A percentile compares a stretch with the other conserved stretches of the same genome.
Conservation (phyloP, 768 basidiomycete genomes). For the Vararia minispora region DNA sequence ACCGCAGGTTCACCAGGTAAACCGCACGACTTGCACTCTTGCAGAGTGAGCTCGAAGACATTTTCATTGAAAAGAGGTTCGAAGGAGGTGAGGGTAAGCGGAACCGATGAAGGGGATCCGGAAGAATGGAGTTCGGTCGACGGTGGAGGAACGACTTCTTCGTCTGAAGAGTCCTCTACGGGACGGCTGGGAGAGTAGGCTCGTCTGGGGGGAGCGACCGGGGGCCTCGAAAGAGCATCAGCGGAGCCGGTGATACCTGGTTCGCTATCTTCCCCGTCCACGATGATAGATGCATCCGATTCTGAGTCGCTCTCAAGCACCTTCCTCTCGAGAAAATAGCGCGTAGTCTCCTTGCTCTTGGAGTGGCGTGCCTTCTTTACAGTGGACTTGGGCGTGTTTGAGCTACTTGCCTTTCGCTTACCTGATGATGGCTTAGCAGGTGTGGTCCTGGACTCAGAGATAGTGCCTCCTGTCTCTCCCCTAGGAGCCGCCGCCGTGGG, state of each 20-base stretch:
- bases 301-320: slow-evolving; percentile 14
- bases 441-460: no score
- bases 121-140: background rate
- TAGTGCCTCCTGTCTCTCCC: no score
- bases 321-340: slow-evolving; percentile 23
- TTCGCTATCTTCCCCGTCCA: slow-evolving; percentile 17
- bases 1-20: slow-evolving; percentile 20
- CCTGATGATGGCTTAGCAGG: slow-evolving; percentile 14
- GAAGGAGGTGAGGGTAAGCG: slow-evolving; percentile 36
- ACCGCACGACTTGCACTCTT: slow-evolving; percentile 25
- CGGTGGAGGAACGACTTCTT: slow-evolving; percentile 15
- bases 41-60: slow-evolving; percentile 30
- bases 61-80: slow-evolving; percentile 33
- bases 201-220: slow-evolving; percentile 15
- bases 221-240: background rate
- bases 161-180: slow-evolving; percentile 22
- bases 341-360: slow-evolving; percentile 8
- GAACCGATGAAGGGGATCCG: background rate
- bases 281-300: slow-evolving; percentile 17
- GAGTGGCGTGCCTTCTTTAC: slow-evolving; percentile 16
- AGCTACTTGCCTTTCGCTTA: slow-evolving; percentile 21
- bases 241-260: background rate
- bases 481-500: slow-evolving; percentile 10
- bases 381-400: slow-evolving; percentile 17
- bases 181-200: slow-evolving; percentile 52